These are phyloP conservation scores for Radiomyces spectabilis DNA, from an alignment of 192 early-diverging fungal species.

Conservation along the genomic window DNA sequence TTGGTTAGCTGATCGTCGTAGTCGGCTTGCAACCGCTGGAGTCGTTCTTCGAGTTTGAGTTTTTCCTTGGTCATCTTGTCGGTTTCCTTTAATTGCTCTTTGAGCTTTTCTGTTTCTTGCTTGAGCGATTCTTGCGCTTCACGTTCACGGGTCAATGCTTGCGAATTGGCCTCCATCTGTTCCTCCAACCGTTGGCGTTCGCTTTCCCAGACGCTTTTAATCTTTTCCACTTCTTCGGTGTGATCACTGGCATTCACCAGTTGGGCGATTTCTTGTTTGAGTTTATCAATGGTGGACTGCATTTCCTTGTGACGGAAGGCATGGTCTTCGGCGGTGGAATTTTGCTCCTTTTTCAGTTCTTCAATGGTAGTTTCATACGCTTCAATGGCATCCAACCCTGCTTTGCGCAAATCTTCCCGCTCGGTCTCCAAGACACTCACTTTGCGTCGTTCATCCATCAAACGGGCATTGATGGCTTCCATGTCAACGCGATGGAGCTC, in stretches of 20 bases:
- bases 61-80: conserved; percentile 35
- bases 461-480: conserved; percentile 23
- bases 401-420: conserved; percentile 29
- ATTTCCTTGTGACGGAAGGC: conserved; percentile 18
- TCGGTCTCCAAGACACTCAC: conserved; percentile 20
- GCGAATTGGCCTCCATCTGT: conserved; percentile 9
- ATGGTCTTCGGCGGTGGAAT: conserved; percentile 12
- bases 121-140: conserved; percentile 20
- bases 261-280: conserved; percentile 41
- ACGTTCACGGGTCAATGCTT: conserved; percentile 23
- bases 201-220: conserved; percentile 41
- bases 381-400: conserved; percentile 36
- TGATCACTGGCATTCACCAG: conserved; percentile 33
- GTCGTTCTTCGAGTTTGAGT: conserved; percentile 23
- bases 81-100: conserved; percentile 31
- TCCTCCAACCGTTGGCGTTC: conserved; percentile 42
- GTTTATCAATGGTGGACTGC: conserved; percentile 29
- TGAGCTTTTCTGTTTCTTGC: conserved; percentile 26
- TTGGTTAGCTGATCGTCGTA: conserved; percentile 12
- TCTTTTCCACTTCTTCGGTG: conserved; percentile 30
- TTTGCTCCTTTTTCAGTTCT: conserved; percentile 31
- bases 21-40: conserved; percentile 24
- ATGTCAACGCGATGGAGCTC: conserved; percentile 27
- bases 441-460: conserved; percentile 23
- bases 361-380: conserved; percentile 34